Conservation (phyloP, 2,329 filamentous ascomycete genomes). For the Lecanicillium sp. region DNA sequence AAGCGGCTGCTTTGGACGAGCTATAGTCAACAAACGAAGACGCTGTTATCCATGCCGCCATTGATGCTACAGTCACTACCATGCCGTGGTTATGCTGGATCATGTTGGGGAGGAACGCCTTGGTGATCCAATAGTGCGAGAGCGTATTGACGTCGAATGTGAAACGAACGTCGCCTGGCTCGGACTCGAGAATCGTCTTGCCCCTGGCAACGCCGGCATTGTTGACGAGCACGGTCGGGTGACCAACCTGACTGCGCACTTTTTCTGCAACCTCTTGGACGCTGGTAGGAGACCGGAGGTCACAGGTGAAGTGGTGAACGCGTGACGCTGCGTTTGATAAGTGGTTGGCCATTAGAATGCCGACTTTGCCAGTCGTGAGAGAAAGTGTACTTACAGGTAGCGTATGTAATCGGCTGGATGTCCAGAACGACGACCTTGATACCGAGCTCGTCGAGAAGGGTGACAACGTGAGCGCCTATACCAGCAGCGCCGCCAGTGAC, state of each 20-base stretch:
- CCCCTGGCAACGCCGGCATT: conserved; percentile 60
- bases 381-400: conserved; percentile 29
- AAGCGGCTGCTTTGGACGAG: conserved; percentile 56
- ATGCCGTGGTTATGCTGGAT: conserved; percentile 59
- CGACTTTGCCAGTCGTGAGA: background rate
- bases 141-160: conserved; percentile 67
- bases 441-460: conserved; percentile 52
- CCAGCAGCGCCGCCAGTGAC: conserved; percentile 70
- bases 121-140: conserved; percentile 57
- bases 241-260: conserved; percentile 49
- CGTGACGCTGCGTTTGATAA: conserved; percentile 28
- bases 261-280: conserved; percentile 43
- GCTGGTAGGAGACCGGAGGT: conserved; percentile 52
- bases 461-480: conserved; percentile 61
- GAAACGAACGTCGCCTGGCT: conserved; percentile 51
- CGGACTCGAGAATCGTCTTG: conserved; percentile 51
- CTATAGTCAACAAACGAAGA: conserved; percentile 62
- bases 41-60: conserved; percentile 52
- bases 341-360: background rate
- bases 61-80: conserved; percentile 61
- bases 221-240: conserved; percentile 65
- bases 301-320: conserved; percentile 62
- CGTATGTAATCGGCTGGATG: conserved; percentile 52
- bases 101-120: conserved; percentile 62
- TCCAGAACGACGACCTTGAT: conserved; percentile 67